phyloP scores from a whole-genome alignment of 495 filamentous ascomycete species.

The Alectoria sarmentosa region DNA sequence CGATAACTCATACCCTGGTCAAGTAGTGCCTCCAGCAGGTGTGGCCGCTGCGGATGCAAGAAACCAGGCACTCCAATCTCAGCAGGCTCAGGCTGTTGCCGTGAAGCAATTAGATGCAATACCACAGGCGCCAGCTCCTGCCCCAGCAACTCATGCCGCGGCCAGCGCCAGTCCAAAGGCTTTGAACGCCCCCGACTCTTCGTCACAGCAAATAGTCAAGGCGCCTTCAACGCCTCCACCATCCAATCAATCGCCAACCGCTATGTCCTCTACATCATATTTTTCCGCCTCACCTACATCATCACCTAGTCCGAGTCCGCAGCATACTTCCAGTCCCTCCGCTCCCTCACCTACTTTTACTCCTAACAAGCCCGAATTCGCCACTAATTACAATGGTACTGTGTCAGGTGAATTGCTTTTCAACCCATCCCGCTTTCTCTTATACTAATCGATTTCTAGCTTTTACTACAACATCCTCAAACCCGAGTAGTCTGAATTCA shows the following conservation, averaged over 20 bases:
- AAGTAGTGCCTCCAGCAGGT: conserved; percentile 20
- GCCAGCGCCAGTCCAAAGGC: conserved; percentile 11
- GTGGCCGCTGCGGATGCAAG: conserved; percentile 20
- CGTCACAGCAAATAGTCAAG: conserved; percentile 25
- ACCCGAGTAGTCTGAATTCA: background rate
- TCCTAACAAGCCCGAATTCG: conserved; percentile 5
- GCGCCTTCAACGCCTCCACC: conserved; percentile 24
- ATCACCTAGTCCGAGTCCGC: conserved; percentile 6
- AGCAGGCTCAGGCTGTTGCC: conserved; percentile 12
- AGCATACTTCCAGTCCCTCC: background rate
- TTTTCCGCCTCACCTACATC: conserved; percentile 15
- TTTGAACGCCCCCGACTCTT: conserved; percentile 12
- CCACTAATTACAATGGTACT: conserved; percentile 5
- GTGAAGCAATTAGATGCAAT: conserved; percentile 12
- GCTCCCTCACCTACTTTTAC: conserved; percentile 7
- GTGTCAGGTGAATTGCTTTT: conserved; percentile 12
- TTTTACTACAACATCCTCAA: conserved; percentile 10
- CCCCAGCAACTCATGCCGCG: conserved; percentile 7
- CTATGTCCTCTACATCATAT: conserved; percentile 4
- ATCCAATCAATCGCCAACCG: conserved; percentile 15
- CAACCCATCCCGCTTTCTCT: background rate
- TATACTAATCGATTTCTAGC: conserved; percentile 2
- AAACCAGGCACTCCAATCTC: conserved; percentile 15
- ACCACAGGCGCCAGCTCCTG: conserved; percentile 11
- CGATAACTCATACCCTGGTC: conserved; percentile 15